These are phyloP conservation scores for Nigrograna mackinnonii DNA, from an alignment of 2,329 filamentous ascomycete species.

Conservation along the genomic window DNA sequence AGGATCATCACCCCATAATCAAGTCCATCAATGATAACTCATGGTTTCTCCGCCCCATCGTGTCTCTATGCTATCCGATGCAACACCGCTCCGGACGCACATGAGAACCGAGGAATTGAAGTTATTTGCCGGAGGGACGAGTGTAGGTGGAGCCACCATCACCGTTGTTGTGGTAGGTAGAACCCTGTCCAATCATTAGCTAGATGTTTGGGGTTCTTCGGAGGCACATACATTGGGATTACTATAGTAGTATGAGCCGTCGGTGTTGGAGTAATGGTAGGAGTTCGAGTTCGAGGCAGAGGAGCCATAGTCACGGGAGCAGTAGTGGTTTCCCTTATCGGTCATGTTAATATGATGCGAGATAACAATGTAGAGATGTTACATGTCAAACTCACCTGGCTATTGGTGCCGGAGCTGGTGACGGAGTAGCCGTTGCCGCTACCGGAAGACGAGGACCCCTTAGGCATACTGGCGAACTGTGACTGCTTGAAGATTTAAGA, in stretches of 20 bases:
- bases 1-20: too few species aligned
- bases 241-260: slow-evolving; percentile 42
- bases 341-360: not conserved
- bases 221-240: slow-evolving; percentile 34
- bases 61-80: too few species aligned
- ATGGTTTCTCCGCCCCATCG: too few species aligned
- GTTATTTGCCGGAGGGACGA: too few species aligned
- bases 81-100: too few species aligned
- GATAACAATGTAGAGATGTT: not conserved
- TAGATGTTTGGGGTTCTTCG: not conserved
- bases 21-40: too few species aligned
- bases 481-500: too few species aligned
- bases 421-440: slow-evolving; percentile 35
- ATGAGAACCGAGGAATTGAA: too few species aligned
- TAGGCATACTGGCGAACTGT: slow-evolving; percentile 9
- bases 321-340: slow-evolving; percentile 44
- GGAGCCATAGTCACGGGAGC: slow-evolving; percentile 41
- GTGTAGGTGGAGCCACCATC: slow-evolving; percentile 34
- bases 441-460: slow-evolving; percentile 9
- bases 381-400: slow-evolving; percentile 21
- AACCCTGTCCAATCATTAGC: slow-evolving; percentile 18
- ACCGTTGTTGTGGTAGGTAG: slow-evolving; percentile 43
- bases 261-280: slow-evolving; percentile 45
- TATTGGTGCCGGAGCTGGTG: slow-evolving; percentile 46
- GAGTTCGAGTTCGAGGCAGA: slow-evolving; percentile 38